phyloP scores from a whole-genome alignment of 2,329 filamentous ascomycete species.

The Alternaria sp. region DNA sequence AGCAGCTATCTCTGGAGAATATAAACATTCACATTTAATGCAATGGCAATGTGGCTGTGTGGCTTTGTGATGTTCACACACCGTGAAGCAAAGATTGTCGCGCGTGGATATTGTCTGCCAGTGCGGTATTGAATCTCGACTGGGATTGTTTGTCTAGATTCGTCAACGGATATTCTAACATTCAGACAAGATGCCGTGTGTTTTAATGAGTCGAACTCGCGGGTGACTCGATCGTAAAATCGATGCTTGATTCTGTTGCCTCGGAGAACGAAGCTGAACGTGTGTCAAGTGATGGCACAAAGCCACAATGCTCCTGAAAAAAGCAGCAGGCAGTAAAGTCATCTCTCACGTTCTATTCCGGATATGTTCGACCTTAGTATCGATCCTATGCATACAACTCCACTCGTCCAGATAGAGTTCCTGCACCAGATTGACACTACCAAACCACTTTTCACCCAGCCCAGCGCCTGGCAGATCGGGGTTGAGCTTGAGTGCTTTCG shows the following conservation, averaged over 20 bases:
- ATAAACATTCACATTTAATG: background rate
- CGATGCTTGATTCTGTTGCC: background rate
- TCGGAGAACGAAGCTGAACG: background rate
- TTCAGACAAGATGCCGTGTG: background rate
- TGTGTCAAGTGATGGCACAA: background rate
- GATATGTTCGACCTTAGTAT: slow-evolving; percentile 35
- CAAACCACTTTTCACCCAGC: slow-evolving; percentile 44
- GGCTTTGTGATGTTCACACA: background rate
- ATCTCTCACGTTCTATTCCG: slow-evolving; percentile 12
- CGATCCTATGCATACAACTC: slow-evolving; percentile 46
- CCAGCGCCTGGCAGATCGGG: slow-evolving; percentile 41
- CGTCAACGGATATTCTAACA: background rate
- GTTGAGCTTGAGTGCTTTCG: slow-evolving; percentile 29
- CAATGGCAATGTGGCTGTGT: background rate
- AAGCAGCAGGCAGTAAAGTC: background rate
- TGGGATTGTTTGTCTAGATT: too few relatives aligned
- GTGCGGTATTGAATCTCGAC: background rate
- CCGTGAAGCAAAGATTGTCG: too few relatives aligned
- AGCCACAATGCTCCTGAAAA: background rate
- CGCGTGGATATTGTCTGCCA: too few relatives aligned
- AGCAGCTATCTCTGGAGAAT: too few relatives aligned
- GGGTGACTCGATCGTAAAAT: background rate
- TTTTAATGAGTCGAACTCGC: background rate
- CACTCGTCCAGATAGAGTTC: slow-evolving; percentile 47
- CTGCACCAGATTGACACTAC: slow-evolving; percentile 40